Base-by-base conservation (phyloP, 164 flowering plant genomes). In the Magnolia officinalis region DNA sequence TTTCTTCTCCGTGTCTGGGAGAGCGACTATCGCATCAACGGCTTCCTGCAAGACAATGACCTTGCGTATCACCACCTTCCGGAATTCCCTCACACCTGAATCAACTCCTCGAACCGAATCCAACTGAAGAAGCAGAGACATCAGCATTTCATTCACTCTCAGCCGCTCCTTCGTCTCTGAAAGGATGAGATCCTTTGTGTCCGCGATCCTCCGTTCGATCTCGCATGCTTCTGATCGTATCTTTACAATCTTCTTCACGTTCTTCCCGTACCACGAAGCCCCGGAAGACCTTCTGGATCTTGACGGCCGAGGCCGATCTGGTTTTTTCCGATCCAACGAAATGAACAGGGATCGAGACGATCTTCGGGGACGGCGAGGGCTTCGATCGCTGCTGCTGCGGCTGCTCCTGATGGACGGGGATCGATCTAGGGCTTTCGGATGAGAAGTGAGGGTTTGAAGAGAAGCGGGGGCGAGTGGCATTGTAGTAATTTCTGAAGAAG, bases 201-300 rank as follows among this genome's bases (percentile, higher is more conserved):
- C 51, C 71, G 72, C 71, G 50, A 92, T 26, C 84, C 73, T 75
- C 82, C 37, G 73, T 79, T 86, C 92, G 5, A 91, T 81, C 78
- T 81, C 89, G 9, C 86, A 85, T 3, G 87, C 89, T 64, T 88
- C 88, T 0, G 75, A 26, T 67, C 71, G 77, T 0, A 90, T 78
- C 4, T 78, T 77, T 49, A 26, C 50, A 11, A 94, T 85, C 85
- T 78, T 88, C 80, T 81, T 84, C 83, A 91, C 67, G 78, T 84
- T 84, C 76, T 83, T 89, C 76, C 76, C 94, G 80, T 71, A 91
- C 90, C 75, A 84, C 61, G 75, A 80, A 90, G 4, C 92, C 95
- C 69, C 92, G 77, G 67, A 88, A 88, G 10, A 82, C 87, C 82
- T 86, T 92, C 86, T 93, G 96, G 61, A 93, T 89, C 85, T 76